phyloP scores from a whole-genome alignment of 441 rosid species.

The Eruca vesicaria region DNA sequence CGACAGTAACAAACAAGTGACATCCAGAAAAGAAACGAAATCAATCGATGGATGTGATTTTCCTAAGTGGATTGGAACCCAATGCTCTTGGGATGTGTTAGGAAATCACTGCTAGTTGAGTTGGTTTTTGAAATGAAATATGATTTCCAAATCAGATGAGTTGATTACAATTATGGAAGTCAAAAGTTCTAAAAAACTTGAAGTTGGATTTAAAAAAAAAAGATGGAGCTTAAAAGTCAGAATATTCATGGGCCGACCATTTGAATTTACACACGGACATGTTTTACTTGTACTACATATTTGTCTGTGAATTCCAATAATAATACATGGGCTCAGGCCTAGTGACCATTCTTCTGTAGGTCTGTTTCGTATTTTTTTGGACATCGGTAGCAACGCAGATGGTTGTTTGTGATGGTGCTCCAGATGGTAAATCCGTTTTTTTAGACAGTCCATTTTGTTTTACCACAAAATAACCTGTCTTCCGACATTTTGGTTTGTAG shows the following conservation, averaged over 20 bases:
- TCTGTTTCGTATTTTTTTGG: neutral
- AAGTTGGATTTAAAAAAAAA: neutral
- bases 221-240: neutral
- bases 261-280: neutral
- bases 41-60: conserved; percentile 10
- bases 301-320: neutral
- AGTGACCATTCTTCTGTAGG: neutral
- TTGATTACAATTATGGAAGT: neutral
- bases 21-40: neutral
- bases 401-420: conserved; percentile 99
- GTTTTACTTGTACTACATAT: neutral
- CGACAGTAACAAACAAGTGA: neutral
- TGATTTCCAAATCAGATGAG: neutral
- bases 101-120: neutral
- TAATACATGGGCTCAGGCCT: neutral
- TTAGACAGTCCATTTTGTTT: neutral
- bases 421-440: conserved; percentile 68
- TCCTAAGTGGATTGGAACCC: conserved; percentile 1
- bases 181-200: neutral
- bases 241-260: neutral
- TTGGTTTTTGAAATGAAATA: neutral
- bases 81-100: conserved; percentile 4
- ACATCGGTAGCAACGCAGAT: conserved; percentile 98
- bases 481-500: conserved; percentile 52
- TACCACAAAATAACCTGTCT: conserved; percentile 16